Conservation (phyloP, 2,329 filamentous ascomycete genomes). For the Myriosclerotinia curreyana region DNA sequence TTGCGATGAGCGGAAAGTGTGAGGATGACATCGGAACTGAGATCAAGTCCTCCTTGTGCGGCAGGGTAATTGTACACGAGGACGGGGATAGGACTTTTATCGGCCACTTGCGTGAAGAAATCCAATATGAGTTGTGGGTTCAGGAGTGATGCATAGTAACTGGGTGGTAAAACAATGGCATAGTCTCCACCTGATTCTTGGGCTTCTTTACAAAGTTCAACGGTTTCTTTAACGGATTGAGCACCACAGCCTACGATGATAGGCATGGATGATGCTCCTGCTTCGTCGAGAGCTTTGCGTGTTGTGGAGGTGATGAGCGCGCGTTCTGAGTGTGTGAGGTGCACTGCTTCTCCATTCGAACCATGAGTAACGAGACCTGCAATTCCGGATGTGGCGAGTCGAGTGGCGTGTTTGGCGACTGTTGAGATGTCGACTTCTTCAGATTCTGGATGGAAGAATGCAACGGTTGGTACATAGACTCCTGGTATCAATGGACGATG, state of each 20-base stretch:
- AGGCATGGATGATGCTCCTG: conserved; percentile 37
- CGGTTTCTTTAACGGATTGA: conserved; percentile 43
- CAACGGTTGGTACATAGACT: conserved; percentile 51
- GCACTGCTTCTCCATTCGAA: conserved; percentile 47
- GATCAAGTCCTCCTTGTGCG: conserved; percentile 44
- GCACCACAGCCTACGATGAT: conserved; percentile 45
- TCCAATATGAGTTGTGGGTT: conserved; percentile 49
- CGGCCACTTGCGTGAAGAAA: conserved; percentile 50
- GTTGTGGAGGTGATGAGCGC: conserved; percentile 42
- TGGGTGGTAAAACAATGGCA: conserved; percentile 42
- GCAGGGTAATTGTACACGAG: conserved; percentile 49
- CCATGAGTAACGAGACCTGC: conserved; percentile 42
- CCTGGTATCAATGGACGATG: conserved; percentile 36
- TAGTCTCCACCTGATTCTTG: conserved; percentile 42
- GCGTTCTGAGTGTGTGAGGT: conserved; percentile 43
- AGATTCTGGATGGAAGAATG: conserved; percentile 41
- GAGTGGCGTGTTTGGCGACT: conserved; percentile 43
- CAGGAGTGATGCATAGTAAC: conserved; percentile 44
- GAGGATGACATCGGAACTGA: conserved; percentile 43
- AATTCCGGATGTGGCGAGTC: conserved; percentile 47
- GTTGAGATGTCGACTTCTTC: conserved; percentile 23
- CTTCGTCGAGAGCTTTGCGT: conserved; percentile 39
- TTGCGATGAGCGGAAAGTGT: conserved; percentile 39
- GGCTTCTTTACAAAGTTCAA: conserved; percentile 42
- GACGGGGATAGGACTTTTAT: conserved; percentile 43